These are phyloP conservation scores for Vigna unguiculata DNA, from an alignment of 306 rosid species.

Conservation along the genomic window DNA sequence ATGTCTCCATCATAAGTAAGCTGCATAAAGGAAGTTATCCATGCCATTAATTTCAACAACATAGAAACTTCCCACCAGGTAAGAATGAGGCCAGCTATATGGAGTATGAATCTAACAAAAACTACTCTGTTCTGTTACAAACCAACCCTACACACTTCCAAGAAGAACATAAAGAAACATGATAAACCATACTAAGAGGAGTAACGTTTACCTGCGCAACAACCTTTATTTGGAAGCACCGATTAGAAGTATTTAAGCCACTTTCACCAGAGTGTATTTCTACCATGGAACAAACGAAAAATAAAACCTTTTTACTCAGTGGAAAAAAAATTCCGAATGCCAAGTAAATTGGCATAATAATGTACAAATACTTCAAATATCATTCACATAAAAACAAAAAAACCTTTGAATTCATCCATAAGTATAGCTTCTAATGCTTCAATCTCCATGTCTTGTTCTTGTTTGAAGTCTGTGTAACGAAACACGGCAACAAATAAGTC, in stretches of 20 bases:
- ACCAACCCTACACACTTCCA: neutral
- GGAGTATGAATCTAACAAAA: neutral
- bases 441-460: slow-evolving; percentile 96
- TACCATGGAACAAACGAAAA: slow-evolving; percentile 49
- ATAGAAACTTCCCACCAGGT: neutral
- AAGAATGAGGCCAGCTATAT: neutral
- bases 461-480: slow-evolving; percentile 61
- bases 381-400: neutral
- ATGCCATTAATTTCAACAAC: slow-evolving; percentile 20
- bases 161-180: neutral
- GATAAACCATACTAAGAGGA: slow-evolving; percentile 15
- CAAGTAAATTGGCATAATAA: neutral
- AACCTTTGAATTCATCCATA: slow-evolving; percentile 96
- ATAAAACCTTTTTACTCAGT: slow-evolving; percentile 29
- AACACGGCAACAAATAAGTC: neutral
- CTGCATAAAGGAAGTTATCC: slow-evolving; percentile 36
- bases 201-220: slow-evolving; percentile 68
- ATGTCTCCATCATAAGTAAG: slow-evolving; percentile 10
- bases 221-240: slow-evolving; percentile 79
- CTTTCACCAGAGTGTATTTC: slow-evolving; percentile 97
- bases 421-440: slow-evolving; percentile 99
- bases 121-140: neutral
- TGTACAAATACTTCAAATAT: neutral
- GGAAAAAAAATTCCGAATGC: neutral
- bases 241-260: slow-evolving; percentile 79